phyloP scores from a whole-genome alignment of 495 filamentous ascomycete species.

The Annulohypoxylon bovei region DNA sequence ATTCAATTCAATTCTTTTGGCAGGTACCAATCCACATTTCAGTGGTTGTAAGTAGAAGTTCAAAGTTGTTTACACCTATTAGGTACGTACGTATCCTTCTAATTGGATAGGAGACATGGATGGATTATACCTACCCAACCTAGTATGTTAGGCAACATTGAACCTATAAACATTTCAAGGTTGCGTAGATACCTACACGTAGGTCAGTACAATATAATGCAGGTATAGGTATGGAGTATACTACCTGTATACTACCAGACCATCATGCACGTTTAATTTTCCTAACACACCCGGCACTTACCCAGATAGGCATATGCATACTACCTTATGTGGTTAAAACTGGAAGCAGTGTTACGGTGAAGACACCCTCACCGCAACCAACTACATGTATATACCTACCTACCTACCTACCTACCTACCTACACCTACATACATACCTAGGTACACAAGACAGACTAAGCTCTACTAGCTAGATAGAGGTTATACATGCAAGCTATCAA shows the following conservation, averaged over 20 bases:
- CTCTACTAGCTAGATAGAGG: no score
- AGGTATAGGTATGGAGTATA: not conserved
- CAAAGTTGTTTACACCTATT: not conserved
- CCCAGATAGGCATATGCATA: not conserved
- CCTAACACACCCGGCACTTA: not conserved
- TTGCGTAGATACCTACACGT: not conserved
- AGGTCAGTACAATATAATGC: not conserved
- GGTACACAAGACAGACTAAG: not conserved
- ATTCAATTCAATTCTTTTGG: no score
- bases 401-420: not conserved
- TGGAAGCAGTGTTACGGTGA: not conserved
- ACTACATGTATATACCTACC: not conserved
- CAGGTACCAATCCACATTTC: not conserved
- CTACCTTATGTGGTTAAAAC: no score
- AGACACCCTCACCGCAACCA: no score
- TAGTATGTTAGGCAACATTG: not conserved
- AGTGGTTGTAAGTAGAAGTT: not conserved
- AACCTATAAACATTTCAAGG: not conserved
- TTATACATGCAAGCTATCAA: not conserved
- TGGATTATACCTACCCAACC: not conserved
- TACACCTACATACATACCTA: slow-evolving; percentile 4
- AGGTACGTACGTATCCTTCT: no score
- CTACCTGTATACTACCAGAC: not conserved
- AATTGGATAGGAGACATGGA: not conserved
- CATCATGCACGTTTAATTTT: not conserved